Conservation (phyloP, 2,329 filamentous ascomycete species). For the Diaporthe ampelina region DNA sequence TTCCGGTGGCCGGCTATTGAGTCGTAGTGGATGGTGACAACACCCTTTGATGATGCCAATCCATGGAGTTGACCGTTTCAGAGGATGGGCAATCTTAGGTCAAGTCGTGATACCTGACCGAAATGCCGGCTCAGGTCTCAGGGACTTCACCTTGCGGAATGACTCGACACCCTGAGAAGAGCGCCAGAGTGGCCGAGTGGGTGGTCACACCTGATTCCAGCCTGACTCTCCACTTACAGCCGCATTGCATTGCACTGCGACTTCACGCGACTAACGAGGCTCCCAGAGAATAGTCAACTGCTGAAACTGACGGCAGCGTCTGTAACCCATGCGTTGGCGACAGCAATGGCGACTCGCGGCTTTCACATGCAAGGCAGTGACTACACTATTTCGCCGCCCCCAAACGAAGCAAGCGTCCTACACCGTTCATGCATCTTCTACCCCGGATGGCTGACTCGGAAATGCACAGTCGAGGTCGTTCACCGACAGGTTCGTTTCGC, state of each 20-base stretch:
- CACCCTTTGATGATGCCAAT: neutral
- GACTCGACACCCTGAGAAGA: slow-evolving; percentile 21
- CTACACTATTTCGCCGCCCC: neutral
- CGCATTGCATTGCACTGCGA: slow-evolving; percentile 15
- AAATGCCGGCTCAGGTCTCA: slow-evolving; percentile 30
- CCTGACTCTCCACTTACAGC: slow-evolving; percentile 30
- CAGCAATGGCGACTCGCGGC: neutral
- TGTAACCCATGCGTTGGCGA: slow-evolving; percentile 5
- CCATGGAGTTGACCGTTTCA: slow-evolving; percentile 14
- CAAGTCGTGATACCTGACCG: slow-evolving; percentile 33
- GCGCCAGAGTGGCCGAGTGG: slow-evolving; percentile 11
- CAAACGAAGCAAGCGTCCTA: slow-evolving; percentile 11
- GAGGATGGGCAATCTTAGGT: slow-evolving; percentile 12
- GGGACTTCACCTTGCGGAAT: slow-evolving; percentile 3
- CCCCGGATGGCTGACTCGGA: slow-evolving; percentile 24
- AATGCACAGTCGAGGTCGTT: slow-evolving; percentile 13
- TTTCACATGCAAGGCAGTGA: slow-evolving; percentile 15
- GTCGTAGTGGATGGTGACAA: slow-evolving; percentile 33
- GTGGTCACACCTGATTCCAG: neutral
- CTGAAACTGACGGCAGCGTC: slow-evolving; percentile 23
- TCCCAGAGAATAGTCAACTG: neutral
- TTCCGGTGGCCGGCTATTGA: slow-evolving; percentile 25
- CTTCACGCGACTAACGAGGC: slow-evolving; percentile 31
- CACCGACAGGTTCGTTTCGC: slow-evolving; percentile 19
- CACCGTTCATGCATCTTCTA: slow-evolving; percentile 22